Evolutionary conservation across 495 filamentous ascomycete genomes (phyloP).

Genomic region (Penicillium odoratum): DNA sequence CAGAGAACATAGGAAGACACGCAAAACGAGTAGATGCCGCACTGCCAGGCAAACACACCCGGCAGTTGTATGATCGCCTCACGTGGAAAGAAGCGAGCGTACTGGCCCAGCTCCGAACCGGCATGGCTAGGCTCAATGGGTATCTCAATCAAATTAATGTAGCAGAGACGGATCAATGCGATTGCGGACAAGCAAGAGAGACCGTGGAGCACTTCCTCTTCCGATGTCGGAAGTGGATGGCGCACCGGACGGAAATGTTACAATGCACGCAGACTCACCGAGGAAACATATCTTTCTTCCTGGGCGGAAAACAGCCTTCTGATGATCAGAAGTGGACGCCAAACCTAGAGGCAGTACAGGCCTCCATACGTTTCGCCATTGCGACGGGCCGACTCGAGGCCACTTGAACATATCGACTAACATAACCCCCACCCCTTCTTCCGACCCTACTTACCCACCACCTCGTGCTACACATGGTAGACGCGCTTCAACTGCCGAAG

Average conservation of each 20-base stretch:
- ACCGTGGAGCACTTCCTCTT: neutral
- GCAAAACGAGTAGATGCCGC: slow-evolving; percentile 26
- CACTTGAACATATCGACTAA: too few species aligned
- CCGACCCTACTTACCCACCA: too few species aligned
- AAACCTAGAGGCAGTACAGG: too few species aligned
- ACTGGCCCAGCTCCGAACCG: slow-evolving; percentile 35
- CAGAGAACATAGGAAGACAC: neutral
- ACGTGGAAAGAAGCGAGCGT: slow-evolving; percentile 30
- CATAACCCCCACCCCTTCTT: too few species aligned
- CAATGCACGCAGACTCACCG: neutral
- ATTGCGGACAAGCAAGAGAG: slow-evolving; percentile 24
- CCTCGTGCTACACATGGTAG: too few species aligned
- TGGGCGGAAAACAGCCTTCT: too few species aligned
- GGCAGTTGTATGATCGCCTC: slow-evolving; percentile 16
- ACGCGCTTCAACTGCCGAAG: too few species aligned
- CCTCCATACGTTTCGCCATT: too few species aligned
- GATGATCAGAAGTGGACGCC: too few species aligned
- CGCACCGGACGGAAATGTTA: neutral
- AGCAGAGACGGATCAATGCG: slow-evolving; percentile 22
- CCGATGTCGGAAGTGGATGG: neutral
- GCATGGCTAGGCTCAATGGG: slow-evolving; percentile 35
- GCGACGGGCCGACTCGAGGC: too few species aligned
- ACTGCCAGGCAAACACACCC: slow-evolving; percentile 25
- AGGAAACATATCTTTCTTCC: neutral
- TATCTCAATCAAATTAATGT: slow-evolving; percentile 33